Percentiles rank a stretch among this genome's conserved stretches.
phyloP scores from a whole-genome alignment of 2,329 filamentous ascomycete species.

The Botrytis cinerea region DNA sequence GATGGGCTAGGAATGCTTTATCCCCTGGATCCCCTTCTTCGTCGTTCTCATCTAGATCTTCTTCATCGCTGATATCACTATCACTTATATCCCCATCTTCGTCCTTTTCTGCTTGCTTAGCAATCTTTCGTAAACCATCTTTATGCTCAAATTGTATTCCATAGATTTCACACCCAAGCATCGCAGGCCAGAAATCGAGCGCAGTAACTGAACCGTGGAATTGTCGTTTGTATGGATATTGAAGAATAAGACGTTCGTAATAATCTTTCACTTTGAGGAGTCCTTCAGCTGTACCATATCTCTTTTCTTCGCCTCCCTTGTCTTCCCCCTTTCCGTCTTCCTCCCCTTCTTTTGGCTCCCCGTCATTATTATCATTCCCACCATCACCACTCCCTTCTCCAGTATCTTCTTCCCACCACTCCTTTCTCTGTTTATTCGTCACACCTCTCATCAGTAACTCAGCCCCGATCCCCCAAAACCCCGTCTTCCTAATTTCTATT shows the following conservation, averaged over 20 bases:
- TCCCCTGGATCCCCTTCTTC: conserved; percentile 30
- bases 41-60: conserved; percentile 26
- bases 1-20: conserved; percentile 30
- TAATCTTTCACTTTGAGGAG: conserved; percentile 65
- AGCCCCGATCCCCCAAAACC: conserved; percentile 80
- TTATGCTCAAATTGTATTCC: conserved; percentile 64
- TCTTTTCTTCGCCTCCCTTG: conserved; percentile 22
- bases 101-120: conserved; percentile 38
- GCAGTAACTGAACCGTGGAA: conserved; percentile 63
- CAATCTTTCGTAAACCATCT: conserved; percentile 46
- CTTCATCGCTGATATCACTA: conserved; percentile 28
- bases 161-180: conserved; percentile 81
- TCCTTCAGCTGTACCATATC: conserved; percentile 49
- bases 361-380: conserved; percentile 10
- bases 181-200: conserved; percentile 76
- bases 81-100: conserved; percentile 33
- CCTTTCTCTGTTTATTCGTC: conserved; percentile 33
- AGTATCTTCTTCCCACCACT: conserved; percentile 20
- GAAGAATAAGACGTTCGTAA: conserved; percentile 76
- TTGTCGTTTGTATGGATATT: conserved; percentile 68
- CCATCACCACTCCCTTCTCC: conserved; percentile 8
- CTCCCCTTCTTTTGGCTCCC: conserved; percentile 23
- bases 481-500: conserved; percentile 68
- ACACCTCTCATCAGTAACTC: conserved; percentile 71
- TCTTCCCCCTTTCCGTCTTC: conserved; percentile 22